Conservation (phyloP, 352 stramenopile genomes). For the Globisporangium canariense region DNA sequence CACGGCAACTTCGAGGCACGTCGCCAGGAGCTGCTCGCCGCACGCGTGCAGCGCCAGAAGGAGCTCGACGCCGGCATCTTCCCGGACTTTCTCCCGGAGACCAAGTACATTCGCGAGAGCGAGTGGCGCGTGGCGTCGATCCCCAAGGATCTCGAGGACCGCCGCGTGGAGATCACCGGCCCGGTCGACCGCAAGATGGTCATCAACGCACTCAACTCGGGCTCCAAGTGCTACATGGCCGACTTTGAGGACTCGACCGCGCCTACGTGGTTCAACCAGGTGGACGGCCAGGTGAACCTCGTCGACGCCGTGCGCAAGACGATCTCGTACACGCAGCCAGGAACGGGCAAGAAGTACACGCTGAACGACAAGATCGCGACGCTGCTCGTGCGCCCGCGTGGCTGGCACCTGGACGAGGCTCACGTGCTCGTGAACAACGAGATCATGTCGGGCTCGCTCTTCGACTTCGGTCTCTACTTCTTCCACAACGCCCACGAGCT, state of each 20-base stretch:
- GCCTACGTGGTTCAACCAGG: conserved; percentile 93
- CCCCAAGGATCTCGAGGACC: conserved; percentile 86
- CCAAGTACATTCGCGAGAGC: conserved; percentile 78
- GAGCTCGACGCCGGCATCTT: conserved; percentile 86
- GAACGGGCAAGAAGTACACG: conserved; percentile 72
- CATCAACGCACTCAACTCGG: conserved; percentile 96
- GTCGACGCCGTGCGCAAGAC: conserved; percentile 89
- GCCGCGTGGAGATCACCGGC: conserved; percentile 95
- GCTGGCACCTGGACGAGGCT: conserved; percentile 94
- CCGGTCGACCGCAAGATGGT: conserved; percentile 96
- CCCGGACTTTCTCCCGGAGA: conserved; percentile 86
- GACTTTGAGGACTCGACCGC: conserved; percentile 95
- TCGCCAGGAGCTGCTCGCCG: conserved; percentile 42
- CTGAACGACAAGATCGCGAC: conserved; percentile 81
- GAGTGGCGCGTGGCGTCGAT: conserved; percentile 77
- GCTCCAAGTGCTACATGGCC: conserved; percentile 94
- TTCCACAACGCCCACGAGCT: conserved; percentile 95
- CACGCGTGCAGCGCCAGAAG: conserved; percentile 54
- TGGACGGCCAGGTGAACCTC: conserved; percentile 93
- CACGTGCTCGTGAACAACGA: conserved; percentile 93
- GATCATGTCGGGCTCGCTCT: conserved; percentile 90
- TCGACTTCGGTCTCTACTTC: conserved; percentile 97
- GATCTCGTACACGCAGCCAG: conserved; percentile 78
- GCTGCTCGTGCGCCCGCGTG: conserved; percentile 90
- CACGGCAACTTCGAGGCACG: conserved; percentile 84